Percentiles rank a stretch among this genome's conserved stretches.
Conservation (phyloP, 176 grass and related monocot species). For the Avena eriantha region DNA sequence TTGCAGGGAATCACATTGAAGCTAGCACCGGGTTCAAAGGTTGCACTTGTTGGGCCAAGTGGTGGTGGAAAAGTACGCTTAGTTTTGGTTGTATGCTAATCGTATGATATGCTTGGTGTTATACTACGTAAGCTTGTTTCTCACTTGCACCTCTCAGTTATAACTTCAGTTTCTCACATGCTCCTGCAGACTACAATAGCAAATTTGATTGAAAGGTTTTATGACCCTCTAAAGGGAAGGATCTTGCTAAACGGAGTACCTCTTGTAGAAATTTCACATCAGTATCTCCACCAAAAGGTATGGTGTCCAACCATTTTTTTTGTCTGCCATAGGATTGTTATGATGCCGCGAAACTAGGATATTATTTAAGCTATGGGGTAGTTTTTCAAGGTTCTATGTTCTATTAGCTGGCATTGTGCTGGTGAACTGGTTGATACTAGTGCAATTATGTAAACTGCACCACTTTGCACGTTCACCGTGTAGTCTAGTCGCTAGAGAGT, state of each 20-base stretch:
- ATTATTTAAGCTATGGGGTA: constrained; percentile 27
- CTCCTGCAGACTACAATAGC: constrained; percentile 92
- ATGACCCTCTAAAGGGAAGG: constrained; percentile 92
- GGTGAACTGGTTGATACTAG: constrained; percentile 26
- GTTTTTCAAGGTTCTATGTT: constrained; percentile 1
- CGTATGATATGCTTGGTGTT: constrained; percentile 20
- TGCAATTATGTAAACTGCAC: constrained; percentile 19
- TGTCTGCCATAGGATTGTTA: background rate
- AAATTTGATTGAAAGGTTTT: constrained; percentile 98
- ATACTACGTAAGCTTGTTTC: background rate
- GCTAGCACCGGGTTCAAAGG: constrained; percentile 87
- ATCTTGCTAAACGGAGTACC: constrained; percentile 85
- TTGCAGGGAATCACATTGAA: constrained; percentile 93
- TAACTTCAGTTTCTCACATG: constrained; percentile 35
- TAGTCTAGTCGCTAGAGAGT: constrained; percentile 9
- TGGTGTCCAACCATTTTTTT: background rate
- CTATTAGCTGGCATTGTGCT: constrained; percentile 31
- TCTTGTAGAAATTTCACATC: constrained; percentile 82
- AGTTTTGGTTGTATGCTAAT: constrained; percentile 25
- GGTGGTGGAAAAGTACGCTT: constrained; percentile 87
- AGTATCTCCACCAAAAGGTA: constrained; percentile 94
- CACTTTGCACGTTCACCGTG: constrained; percentile 3
- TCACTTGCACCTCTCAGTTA: background rate
- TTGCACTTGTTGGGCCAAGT: constrained; percentile 97
- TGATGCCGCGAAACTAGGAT: constrained; percentile 5